These are phyloP conservation scores for Blastobotrys serpentis DNA, from an alignment of 1,139 yeast genomes.

Conservation along the genomic window DNA sequence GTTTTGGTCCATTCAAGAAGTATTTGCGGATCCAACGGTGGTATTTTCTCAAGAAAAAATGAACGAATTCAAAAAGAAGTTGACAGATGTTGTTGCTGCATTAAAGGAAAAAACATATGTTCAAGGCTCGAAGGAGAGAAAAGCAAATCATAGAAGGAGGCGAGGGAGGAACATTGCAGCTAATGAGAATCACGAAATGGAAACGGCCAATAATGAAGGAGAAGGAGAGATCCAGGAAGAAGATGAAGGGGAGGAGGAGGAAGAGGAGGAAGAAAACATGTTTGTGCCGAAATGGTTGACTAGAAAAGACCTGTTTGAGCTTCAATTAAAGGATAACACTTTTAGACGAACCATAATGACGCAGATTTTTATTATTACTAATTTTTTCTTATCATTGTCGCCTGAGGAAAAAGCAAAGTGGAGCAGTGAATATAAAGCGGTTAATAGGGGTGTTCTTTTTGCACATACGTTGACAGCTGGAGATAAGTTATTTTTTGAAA, in stretches of 20 bases:
- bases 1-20: constrained; percentile 35
- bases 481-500: constrained; percentile 27
- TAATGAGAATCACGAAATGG: no score
- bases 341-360: constrained; percentile 37
- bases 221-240: constrained; percentile 8
- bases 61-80: constrained; percentile 24
- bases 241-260: constrained; percentile 14
- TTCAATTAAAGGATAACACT: constrained; percentile 38
- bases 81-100: constrained; percentile 19
- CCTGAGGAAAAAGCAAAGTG: constrained; percentile 23
- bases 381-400: constrained; percentile 33
- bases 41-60: constrained; percentile 23
- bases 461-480: constrained; percentile 25
- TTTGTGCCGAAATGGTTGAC: constrained; percentile 42
- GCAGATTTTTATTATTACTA: constrained; percentile 36
- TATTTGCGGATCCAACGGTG: constrained; percentile 32
- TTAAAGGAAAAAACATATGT: neutral
- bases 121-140: neutral
- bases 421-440: constrained; percentile 22
- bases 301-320: constrained; percentile 35
- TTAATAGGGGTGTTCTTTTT: constrained; percentile 34
- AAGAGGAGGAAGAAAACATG: constrained; percentile 19
- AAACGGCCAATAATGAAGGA: no score
- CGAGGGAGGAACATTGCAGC: no score
- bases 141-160: neutral